Evolutionary conservation across 768 basidiomycete species (phyloP), one percentile per base, ranked within the genome.

Genomic region (Suillus discolor): DNA sequence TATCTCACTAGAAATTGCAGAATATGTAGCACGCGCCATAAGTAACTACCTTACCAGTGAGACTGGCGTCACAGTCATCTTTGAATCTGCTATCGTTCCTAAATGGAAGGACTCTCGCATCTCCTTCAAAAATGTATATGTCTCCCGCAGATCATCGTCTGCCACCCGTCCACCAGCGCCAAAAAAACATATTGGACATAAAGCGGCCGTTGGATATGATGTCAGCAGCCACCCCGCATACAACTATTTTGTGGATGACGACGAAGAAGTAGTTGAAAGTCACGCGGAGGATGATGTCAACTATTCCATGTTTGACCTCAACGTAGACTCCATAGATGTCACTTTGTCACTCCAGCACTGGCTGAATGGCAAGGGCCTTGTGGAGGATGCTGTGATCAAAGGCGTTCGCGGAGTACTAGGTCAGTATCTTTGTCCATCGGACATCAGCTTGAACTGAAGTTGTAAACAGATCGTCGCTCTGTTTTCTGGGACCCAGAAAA

Each of bases 71-170:
- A 96, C 89, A 16, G 89, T 99, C 70, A 92, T 97, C 62, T 98
- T 98, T 75, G 97, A 99, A 77, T 95, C 93, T 6, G 97, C 97
- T 38, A 96, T 99, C 71, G 96, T 99, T 12, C 97, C 97, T 3
- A 96, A 94, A 75, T 97, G 96, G 95, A 93, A 94, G 68, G 94
- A 96, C 71, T 96, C 95, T 12, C 90, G 91, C 16, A 90, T 99
- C 62, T 96, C 96, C 0, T 97, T 99, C 85, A 94, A 94, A 75
- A 97, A 98, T 70, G 96, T 99, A 53, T 99, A 93, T 71, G 83
- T 99, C 55, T 96, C 95, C 28, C 89, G 94, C 12, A 85, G 94
- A 6, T 91, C 93, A 3, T 67, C 71, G 38, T 66, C 74, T 12
- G 67, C 70, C 6, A 38, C 71, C 11, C 62, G 68, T 16, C 44